phyloP scores from a whole-genome alignment of 2,329 filamentous ascomycete genomes.

The Aureobasidium sp. region DNA sequence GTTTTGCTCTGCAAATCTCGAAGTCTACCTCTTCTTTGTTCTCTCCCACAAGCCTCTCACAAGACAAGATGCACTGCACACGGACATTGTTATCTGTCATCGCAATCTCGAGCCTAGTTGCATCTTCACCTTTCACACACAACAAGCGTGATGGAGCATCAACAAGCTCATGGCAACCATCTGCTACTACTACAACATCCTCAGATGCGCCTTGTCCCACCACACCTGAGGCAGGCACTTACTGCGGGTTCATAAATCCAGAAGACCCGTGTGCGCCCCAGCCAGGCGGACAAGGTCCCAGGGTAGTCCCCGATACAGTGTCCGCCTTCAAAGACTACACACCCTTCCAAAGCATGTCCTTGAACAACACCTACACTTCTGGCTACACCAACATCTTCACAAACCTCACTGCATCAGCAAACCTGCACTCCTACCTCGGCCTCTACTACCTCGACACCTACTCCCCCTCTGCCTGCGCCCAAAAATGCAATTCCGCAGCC shows the following conservation, averaged over 20 bases:
- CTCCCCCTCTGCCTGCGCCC: conserved; percentile 12
- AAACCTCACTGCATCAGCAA: conserved; percentile 1
- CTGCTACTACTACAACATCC: conserved; percentile 17
- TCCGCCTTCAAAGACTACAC: conserved; percentile 19
- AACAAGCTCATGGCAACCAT: background rate
- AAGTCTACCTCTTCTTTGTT: background rate
- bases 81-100: background rate
- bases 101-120: background rate
- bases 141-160: background rate
- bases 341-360: conserved; percentile 18
- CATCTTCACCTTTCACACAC: background rate
- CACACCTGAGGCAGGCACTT: conserved; percentile 24
- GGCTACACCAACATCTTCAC: conserved; percentile 13
- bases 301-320: conserved; percentile 17
- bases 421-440: conserved; percentile 14
- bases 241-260: conserved; percentile 31
- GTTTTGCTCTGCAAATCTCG: background rate
- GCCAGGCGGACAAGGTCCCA: conserved; percentile 19
- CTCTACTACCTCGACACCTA: conserved; percentile 12
- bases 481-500: conserved; percentile 9
- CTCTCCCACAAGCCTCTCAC: background rate
- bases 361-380: conserved; percentile 7
- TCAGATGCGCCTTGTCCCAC: conserved; percentile 22
- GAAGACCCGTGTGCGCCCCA: conserved; percentile 19
- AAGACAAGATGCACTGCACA: background rate